Conservation (phyloP, 352 stramenopile species). For the Pythium folliculosum region DNA sequence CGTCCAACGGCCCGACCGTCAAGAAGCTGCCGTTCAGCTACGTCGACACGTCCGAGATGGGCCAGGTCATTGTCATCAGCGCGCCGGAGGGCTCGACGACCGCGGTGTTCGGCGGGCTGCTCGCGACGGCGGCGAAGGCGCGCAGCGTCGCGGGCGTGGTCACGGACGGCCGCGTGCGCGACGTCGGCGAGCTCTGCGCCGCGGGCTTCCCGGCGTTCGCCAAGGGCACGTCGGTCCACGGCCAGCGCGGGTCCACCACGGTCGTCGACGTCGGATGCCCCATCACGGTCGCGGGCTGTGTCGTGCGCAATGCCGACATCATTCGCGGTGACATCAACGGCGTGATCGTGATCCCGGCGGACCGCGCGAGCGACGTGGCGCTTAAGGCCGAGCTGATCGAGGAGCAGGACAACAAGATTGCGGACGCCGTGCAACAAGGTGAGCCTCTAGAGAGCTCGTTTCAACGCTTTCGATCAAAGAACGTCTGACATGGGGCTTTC, state of each 20-base stretch:
- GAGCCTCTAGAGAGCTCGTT: constrained; percentile 75
- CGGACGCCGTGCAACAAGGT: constrained; percentile 77
- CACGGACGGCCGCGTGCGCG: constrained; percentile 72
- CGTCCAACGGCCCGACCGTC: constrained; percentile 53
- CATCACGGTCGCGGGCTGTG: constrained; percentile 69
- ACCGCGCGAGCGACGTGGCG: constrained; percentile 69
- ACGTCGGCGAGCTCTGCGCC: constrained; percentile 70
- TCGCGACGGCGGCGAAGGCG: constrained; percentile 72
- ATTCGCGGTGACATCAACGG: constrained; percentile 84
- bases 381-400: constrained; percentile 77
- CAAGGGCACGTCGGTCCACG: constrained; percentile 74
- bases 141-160: constrained; percentile 66
- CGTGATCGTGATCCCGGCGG: constrained; percentile 73
- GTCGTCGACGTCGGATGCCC: constrained; percentile 72
- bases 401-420: constrained; percentile 79
- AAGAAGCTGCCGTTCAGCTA: constrained; percentile 80
- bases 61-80: constrained; percentile 81
- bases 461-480: constrained; percentile 76
- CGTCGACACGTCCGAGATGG: constrained; percentile 70
- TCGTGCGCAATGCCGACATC: constrained; percentile 79
- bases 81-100: constrained; percentile 50
- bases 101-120: constrained; percentile 71
- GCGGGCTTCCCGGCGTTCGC: constrained; percentile 75
- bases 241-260: constrained; percentile 52
- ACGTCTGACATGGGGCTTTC: constrained; percentile 53